phyloP scores from a whole-genome alignment of 2,329 filamentous ascomycete species.

The Claviceps arundinis region DNA sequence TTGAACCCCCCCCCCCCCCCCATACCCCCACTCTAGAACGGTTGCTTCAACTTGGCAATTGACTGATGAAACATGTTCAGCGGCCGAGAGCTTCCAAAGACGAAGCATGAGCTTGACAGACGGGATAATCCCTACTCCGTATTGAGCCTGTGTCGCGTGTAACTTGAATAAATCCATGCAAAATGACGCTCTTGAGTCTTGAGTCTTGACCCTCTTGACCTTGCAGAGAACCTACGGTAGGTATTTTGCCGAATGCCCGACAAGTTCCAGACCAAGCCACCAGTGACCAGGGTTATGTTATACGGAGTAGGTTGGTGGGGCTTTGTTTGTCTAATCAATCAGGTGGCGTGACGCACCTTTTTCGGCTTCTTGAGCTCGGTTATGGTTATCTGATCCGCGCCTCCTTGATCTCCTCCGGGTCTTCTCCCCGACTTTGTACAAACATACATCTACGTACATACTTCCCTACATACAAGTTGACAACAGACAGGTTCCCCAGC shows the following conservation, averaged over 20 bases:
- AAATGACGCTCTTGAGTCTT: too few relatives aligned
- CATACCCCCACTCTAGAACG: not conserved
- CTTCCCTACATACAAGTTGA: too few relatives aligned
- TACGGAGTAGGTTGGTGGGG: not conserved
- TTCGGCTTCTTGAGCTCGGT: not conserved
- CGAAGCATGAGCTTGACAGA: too few relatives aligned
- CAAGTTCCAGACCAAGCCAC: not conserved
- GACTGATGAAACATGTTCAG: not conserved
- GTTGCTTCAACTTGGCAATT: not conserved
- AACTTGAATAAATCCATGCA: too few relatives aligned
- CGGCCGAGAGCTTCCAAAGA: not conserved
- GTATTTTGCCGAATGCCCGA: not conserved
- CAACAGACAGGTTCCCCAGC: too few relatives aligned
- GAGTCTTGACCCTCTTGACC: too few relatives aligned
- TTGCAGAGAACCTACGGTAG: too few relatives aligned
- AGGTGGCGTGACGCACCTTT: slow-evolving; percentile 2
- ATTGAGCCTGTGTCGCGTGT: too few relatives aligned
- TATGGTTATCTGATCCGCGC: slow-evolving; percentile 6
- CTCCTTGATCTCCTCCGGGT: not conserved
- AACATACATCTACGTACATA: too few relatives aligned
- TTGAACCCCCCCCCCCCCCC: not conserved
- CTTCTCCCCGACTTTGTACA: not conserved
- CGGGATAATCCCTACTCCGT: too few relatives aligned
- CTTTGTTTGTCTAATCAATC: slow-evolving; percentile 4
- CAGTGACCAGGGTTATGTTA: too few relatives aligned